Conservation (phyloP, 495 filamentous ascomycete species). For the Podospora pseudoanserina region DNA sequence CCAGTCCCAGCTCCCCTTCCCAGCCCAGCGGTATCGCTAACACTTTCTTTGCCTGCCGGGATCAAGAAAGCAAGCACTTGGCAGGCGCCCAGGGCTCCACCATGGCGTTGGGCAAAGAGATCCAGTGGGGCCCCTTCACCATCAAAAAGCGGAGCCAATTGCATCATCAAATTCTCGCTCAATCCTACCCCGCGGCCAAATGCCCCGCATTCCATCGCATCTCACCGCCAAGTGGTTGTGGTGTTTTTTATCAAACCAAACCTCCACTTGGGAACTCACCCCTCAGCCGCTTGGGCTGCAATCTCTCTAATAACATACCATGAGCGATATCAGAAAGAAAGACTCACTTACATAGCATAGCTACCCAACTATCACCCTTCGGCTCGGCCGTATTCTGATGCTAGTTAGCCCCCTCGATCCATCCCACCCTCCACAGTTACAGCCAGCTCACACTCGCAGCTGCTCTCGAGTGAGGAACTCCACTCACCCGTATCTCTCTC, state of each 20-base stretch:
- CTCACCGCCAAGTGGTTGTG: background rate
- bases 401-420: background rate
- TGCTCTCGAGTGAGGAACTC: background rate
- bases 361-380: background rate
- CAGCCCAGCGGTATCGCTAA: background rate
- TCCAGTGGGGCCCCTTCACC: background rate
- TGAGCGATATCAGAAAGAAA: background rate
- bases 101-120: background rate
- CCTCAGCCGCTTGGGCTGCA: background rate
- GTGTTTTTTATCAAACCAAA: background rate
- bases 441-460: background rate
- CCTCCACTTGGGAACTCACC: background rate
- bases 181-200: constrained; percentile 3
- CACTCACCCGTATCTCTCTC: background rate
- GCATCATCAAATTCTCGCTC: constrained; percentile 3
- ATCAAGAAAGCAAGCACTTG: background rate
- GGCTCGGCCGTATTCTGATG: background rate
- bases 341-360: background rate
- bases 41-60: background rate
- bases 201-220: background rate
- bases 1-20: background rate
- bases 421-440: background rate
- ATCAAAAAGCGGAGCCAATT: background rate
- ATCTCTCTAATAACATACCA: background rate
- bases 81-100: background rate